phyloP scores from a whole-genome alignment of 2,329 filamentous ascomycete genomes.

The Reticulascus tulasneorum region DNA sequence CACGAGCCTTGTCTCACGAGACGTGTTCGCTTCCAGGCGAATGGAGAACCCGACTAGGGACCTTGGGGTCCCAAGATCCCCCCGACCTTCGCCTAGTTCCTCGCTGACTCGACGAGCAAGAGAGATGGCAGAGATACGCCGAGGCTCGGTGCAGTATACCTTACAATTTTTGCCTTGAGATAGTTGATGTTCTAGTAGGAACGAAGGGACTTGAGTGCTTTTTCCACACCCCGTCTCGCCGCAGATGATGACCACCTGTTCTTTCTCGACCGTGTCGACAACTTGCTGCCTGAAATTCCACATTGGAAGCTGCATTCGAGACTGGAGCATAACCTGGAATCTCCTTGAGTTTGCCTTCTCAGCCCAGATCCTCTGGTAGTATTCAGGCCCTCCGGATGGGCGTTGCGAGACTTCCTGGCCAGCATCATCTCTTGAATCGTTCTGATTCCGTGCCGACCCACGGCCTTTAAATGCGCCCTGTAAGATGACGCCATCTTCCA shows the following conservation, averaged over 20 bases:
- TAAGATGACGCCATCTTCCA: constrained; percentile 71
- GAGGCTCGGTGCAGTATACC: constrained; percentile 91
- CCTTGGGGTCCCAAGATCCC: constrained; percentile 74
- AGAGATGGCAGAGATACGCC: constrained; percentile 93
- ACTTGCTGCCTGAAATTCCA: constrained; percentile 80
- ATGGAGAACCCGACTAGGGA: constrained; percentile 95
- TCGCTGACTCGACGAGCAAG: constrained; percentile 90
- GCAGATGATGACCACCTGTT: constrained; percentile 89
- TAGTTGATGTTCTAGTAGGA: constrained; percentile 85
- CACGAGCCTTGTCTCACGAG: constrained; percentile 75
- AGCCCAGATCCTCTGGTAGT: constrained; percentile 55
- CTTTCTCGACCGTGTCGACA: constrained; percentile 67
- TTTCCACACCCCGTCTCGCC: constrained; percentile 97
- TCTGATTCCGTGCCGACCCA: constrained; percentile 39
- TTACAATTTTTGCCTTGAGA: constrained; percentile 78
- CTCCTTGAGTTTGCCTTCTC: constrained; percentile 53
- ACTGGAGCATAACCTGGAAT: constrained; percentile 76
- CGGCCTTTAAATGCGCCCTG: constrained; percentile 71
- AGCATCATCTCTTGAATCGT: constrained; percentile 46
- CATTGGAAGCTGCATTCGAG: constrained; percentile 80
- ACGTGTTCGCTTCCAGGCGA: constrained; percentile 82
- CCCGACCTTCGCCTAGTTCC: constrained; percentile 81
- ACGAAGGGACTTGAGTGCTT: constrained; percentile 94
- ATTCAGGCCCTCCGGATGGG: constrained; percentile 37
- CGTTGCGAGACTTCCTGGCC: constrained; percentile 39